phyloP scores from a whole-genome alignment of 352 stramenopile genomes.

The Globisporangium carolinianum region DNA sequence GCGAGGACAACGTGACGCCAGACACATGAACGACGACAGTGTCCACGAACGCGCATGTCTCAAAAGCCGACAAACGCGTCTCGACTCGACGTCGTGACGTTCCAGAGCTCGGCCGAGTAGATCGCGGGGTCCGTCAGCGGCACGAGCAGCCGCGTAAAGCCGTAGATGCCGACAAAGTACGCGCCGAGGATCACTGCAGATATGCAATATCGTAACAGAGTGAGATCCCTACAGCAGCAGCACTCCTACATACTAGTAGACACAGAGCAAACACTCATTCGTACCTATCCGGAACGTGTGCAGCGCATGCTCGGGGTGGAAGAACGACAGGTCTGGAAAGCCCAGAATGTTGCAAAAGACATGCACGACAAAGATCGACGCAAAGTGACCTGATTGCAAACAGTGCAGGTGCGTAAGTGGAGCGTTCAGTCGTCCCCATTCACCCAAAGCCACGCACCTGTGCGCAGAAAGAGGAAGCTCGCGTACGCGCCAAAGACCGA shows the following conservation, averaged over 20 bases:
- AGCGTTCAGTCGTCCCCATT: too few relatives aligned
- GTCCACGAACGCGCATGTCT: not conserved
- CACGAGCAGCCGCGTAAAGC: slow-evolving; percentile 67
- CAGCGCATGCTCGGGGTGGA: slow-evolving; percentile 67
- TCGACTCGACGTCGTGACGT: slow-evolving; percentile 49
- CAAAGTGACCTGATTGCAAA: slow-evolving; percentile 59
- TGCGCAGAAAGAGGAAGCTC: slow-evolving; percentile 91
- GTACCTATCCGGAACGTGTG: slow-evolving; percentile 70
- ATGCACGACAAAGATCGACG: slow-evolving; percentile 87
- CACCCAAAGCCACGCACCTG: slow-evolving; percentile 27
- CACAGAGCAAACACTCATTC: slow-evolving; percentile 6
- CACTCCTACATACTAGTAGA: too few relatives aligned
- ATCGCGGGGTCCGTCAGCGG: slow-evolving; percentile 72
- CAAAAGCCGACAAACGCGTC: slow-evolving; percentile 35
- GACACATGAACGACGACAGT: too few relatives aligned
- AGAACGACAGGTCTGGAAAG: slow-evolving; percentile 86
- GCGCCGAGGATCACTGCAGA: slow-evolving; percentile 57
- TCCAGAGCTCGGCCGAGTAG: slow-evolving; percentile 79
- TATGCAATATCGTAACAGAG: not conserved
- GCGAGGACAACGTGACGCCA: too few relatives aligned
- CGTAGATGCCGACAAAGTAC: slow-evolving; percentile 83
- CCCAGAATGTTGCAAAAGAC: slow-evolving; percentile 96
- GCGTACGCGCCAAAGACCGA: slow-evolving; percentile 93
- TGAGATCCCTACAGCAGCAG: not conserved
- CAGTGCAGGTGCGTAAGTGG: not conserved